phyloP scores from a whole-genome alignment of 192 early-diverging fungal species.

The Oehlia diaphana region DNA sequence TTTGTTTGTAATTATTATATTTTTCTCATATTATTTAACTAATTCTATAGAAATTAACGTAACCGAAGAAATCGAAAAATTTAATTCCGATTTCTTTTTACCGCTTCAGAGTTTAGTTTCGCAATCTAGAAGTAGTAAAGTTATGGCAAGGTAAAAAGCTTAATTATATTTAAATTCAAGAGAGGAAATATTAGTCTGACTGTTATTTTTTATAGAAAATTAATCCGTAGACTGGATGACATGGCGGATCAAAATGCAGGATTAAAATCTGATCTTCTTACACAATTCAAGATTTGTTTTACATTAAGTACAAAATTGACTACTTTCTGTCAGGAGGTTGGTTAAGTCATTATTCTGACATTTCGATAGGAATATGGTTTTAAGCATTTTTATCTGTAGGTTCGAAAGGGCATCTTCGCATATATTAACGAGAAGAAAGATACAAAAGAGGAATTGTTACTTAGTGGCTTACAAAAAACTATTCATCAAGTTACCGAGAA shows the following conservation, averaged over 20 bases:
- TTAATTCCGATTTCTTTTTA: slow-evolving; percentile 52
- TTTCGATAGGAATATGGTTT: neutral
- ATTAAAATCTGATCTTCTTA: slow-evolving; percentile 47
- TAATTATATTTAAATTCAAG: neutral
- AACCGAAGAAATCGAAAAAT: slow-evolving; percentile 40
- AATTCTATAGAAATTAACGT: slow-evolving; percentile 39
- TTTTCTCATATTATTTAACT: slow-evolving; percentile 2
- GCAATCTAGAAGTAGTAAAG: slow-evolving; percentile 57
- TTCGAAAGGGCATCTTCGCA: slow-evolving; percentile 37
- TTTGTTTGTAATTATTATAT: neutral
- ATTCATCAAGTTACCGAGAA: slow-evolving; percentile 60
- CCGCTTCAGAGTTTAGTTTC: slow-evolving; percentile 37
- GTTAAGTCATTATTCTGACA: slow-evolving; percentile 23
- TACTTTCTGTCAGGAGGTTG: slow-evolving; percentile 49
- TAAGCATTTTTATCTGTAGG: slow-evolving; percentile 23
- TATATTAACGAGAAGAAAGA: slow-evolving; percentile 51
- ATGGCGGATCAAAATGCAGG: slow-evolving; percentile 47
- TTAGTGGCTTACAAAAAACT: slow-evolving; percentile 52
- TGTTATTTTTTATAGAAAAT: slow-evolving; percentile 45
- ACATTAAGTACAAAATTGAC: slow-evolving; percentile 48
- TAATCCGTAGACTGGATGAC: slow-evolving; percentile 67
- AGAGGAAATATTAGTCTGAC: neutral
- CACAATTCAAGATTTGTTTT: slow-evolving; percentile 50
- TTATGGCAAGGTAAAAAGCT: slow-evolving; percentile 46
- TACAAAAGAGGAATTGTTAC: slow-evolving; percentile 40